Percentiles rank a stretch among this genome's conserved stretches.
These are phyloP conservation scores for Pseudogymnoascus sp. DNA, from an alignment of 2,329 filamentous ascomycete species.

Conservation along the genomic window DNA sequence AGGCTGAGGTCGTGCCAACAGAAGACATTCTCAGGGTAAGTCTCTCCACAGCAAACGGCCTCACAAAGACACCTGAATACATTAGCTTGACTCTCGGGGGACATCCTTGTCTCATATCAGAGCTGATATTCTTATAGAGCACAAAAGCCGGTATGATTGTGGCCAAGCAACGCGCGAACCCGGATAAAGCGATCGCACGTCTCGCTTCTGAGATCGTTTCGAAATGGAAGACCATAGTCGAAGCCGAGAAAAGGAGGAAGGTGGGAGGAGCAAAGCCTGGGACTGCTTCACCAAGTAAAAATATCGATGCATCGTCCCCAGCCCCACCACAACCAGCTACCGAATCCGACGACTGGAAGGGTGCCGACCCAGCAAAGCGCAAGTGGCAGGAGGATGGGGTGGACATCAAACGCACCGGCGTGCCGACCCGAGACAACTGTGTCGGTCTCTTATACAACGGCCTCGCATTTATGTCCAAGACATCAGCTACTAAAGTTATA, in stretches of 20 bases:
- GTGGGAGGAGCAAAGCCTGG: constrained; percentile 34
- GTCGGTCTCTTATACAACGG: constrained; percentile 92
- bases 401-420: constrained; percentile 65
- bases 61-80: constrained; percentile 10
- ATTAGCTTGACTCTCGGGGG: background rate
- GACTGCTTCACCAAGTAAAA: constrained; percentile 40
- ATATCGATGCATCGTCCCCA: constrained; percentile 28
- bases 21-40: constrained; percentile 79
- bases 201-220: constrained; percentile 74
- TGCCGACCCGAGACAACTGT: constrained; percentile 68
- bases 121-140: constrained; percentile 37
- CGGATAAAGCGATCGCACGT: constrained; percentile 71
- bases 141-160: constrained; percentile 89
- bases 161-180: constrained; percentile 67
- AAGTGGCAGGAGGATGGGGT: constrained; percentile 75
- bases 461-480: constrained; percentile 60
- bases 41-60: constrained; percentile 18
- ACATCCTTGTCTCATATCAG: background rate
- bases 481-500: constrained; percentile 62
- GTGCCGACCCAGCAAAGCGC: constrained; percentile 65
- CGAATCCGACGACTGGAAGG: constrained; percentile 35
- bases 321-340: constrained; percentile 30
- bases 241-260: constrained; percentile 48
- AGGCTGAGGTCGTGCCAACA: constrained; percentile 71
- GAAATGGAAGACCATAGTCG: constrained; percentile 78